Evolutionary conservation across 306 rosid genomes (phyloP), one percentile per base, ranked within the genome.

Genomic region (Vigna radiata): DNA sequence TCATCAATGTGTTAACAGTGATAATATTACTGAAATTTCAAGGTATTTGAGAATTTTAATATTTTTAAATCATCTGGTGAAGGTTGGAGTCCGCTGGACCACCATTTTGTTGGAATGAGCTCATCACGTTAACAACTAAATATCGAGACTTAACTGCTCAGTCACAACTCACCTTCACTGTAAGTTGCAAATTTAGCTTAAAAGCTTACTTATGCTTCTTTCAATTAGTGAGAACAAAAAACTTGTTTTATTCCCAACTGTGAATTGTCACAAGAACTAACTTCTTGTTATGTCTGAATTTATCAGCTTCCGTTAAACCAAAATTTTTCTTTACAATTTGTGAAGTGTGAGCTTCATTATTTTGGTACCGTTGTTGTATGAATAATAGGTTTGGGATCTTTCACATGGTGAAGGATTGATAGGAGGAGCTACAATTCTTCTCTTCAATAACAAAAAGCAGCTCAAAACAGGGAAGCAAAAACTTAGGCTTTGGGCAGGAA

Each of bases 381-480:
- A 54, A 19, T 15, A 85, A 25, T 76, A 95, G 99, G 99, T 92
- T 83, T 95, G 96, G 96, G 99, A 95, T 85, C 97, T 95, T 70
- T 95, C 99, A 14, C 87, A 87, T 56, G 96, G 97, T 58, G 94
- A 92, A 83, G 97, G 88, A 73, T 86, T 95, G 87, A 89, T 95
- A 78, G 99, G 99, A 73, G 99, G 99, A 75, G 95, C 99, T 31
- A 95, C 97, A 23, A 89, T 92, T 82, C 86, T 89, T 89, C 96
- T 95, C 53, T 95, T 95, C 77, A 92, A 90, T 84, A 89, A 63
- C 80, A 92, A 92, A 83, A 91, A 85, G 80, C 97, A 95, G 83
- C 97, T 95, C 79, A 95, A 92, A 87, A 92, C 97, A 18, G 97
- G 99, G 77, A 95, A 89, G 87, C 99, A 95, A 72, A 90, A 92